Evolutionary conservation across 352 stramenopile species (phyloP).

Genomic region (Phytophthora constricta): DNA sequence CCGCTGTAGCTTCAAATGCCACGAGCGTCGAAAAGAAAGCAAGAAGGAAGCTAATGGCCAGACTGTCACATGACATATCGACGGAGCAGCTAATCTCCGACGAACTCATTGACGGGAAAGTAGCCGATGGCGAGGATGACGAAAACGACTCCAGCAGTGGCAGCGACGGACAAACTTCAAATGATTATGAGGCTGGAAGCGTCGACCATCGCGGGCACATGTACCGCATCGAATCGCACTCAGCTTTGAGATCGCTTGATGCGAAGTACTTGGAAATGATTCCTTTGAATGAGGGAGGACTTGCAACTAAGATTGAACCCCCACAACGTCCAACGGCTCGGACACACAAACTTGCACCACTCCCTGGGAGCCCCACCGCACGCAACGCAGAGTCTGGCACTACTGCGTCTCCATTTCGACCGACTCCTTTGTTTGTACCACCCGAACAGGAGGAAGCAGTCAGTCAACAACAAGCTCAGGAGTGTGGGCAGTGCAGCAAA

Average conservation of each 20-base stretch:
- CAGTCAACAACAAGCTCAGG: conserved; percentile 4
- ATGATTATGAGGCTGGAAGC: background rate
- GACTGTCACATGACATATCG: conserved; percentile 70
- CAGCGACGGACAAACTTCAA: conserved; percentile 15
- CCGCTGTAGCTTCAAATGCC: background rate
- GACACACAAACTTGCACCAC: conserved; percentile 36
- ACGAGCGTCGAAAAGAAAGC: conserved; percentile 24
- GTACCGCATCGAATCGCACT: conserved; percentile 76
- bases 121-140: conserved; percentile 59
- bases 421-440: conserved; percentile 9
- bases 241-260: conserved; percentile 61
- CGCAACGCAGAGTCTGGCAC: conserved; percentile 11
- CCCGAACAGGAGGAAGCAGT: conserved; percentile 21
- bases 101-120: conserved; percentile 66
- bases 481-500: conserved; percentile 47
- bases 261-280: conserved; percentile 43
- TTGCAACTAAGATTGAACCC: conserved; percentile 8
- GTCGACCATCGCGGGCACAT: conserved; percentile 29
- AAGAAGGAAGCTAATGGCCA: conserved; percentile 22
- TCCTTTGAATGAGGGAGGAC: background rate
- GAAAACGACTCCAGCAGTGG: conserved; percentile 46
- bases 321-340: conserved; percentile 12
- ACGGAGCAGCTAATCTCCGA: conserved; percentile 74
- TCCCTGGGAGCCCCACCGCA: conserved; percentile 23
- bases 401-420: conserved; percentile 6